phyloP scores from a whole-genome alignment of 306 rosid genomes.

The Myrica gale region DNA sequence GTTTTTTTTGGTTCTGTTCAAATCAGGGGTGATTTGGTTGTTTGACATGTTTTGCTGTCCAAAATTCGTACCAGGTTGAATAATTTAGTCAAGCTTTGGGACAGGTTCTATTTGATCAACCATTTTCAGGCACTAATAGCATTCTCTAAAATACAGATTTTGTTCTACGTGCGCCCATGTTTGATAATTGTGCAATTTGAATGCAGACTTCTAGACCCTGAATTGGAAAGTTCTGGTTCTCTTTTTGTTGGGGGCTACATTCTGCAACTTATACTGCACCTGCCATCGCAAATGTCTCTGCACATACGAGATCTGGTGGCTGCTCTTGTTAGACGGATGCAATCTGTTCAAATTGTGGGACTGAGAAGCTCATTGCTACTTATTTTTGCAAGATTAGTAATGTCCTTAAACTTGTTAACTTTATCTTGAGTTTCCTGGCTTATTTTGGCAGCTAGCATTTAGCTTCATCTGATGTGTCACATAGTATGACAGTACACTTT shows the following conservation, averaged over 20 bases:
- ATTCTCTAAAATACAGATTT: neutral
- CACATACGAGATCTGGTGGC: constrained; percentile 77
- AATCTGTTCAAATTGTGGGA: constrained; percentile 67
- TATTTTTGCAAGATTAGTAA: constrained; percentile 88
- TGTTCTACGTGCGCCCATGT: neutral
- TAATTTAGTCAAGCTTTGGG: neutral
- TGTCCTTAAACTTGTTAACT: constrained; percentile 18
- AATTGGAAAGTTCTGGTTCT: constrained; percentile 89
- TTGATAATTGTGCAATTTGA: constrained; percentile 31
- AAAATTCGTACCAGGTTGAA: too few species aligned
- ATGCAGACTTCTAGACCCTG: constrained; percentile 80
- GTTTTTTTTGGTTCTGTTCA: too few species aligned
- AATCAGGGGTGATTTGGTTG: too few species aligned
- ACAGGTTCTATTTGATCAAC: neutral
- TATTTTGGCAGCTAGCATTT: neutral
- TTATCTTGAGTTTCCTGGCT: neutral
- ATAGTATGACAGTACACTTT: constrained; percentile 7
- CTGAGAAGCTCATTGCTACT: constrained; percentile 81
- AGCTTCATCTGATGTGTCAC: constrained; percentile 5
- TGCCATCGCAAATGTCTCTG: constrained; percentile 77
- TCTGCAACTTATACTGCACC: constrained; percentile 88
- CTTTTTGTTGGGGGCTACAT: constrained; percentile 88
- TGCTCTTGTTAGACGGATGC: constrained; percentile 88
- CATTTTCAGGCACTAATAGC: neutral
- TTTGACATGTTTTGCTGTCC: too few species aligned